Base-by-base conservation (phyloP, 1,139 yeast species). In the Hansenula sp. region DNA sequence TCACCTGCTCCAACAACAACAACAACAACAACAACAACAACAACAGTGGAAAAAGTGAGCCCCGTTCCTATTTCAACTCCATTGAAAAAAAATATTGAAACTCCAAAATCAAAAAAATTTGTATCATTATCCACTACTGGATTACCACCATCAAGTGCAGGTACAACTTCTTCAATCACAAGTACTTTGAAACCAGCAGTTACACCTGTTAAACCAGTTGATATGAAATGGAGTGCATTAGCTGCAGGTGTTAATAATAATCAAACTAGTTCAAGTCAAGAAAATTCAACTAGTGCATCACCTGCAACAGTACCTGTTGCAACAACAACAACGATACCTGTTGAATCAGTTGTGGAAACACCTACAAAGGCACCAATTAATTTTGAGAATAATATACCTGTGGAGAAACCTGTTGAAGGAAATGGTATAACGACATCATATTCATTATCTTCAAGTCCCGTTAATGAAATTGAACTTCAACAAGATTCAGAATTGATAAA, bases 181-280 rank as follows among this genome's bases (percentile, higher is more conserved):
- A 39, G 70, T 64, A 75, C 79, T 1, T 64, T 81, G 42, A 80
- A 79, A 57, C 88, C 88, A 3, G 87, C 88, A 2, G 70, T 80
- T 0, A 71, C 82, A 7, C 88, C 88, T 11, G 66, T 73, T 2
- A 77, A 76, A 47, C 85, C 86, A 1, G 79, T 81, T 14, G 82
- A 77, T 39, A 64, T 81, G 48, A 80, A 81, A 51, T 82, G 90
- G 90, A 74, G 89, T 1, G 76, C 80, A 2, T 82, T 86, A 2
- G 85, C 83, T 3, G 79, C 81, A 6, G 75, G 73, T 25, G 63
- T 50, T 26, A 50, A 51, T 13, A 59, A 56, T 27, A n/a, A n/a
- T n/a, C 29, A 49, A 20, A 25, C 44, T 27, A 39, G 36, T 31
- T 45, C 57, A 28, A 41, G 6, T 27, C 6, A 13, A 3, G 19